Evolutionary conservation across 2,329 filamentous ascomycete genomes (phyloP), one percentile per base, ranked within the genome.

Genomic region (Calonectria pauciramosa): DNA sequence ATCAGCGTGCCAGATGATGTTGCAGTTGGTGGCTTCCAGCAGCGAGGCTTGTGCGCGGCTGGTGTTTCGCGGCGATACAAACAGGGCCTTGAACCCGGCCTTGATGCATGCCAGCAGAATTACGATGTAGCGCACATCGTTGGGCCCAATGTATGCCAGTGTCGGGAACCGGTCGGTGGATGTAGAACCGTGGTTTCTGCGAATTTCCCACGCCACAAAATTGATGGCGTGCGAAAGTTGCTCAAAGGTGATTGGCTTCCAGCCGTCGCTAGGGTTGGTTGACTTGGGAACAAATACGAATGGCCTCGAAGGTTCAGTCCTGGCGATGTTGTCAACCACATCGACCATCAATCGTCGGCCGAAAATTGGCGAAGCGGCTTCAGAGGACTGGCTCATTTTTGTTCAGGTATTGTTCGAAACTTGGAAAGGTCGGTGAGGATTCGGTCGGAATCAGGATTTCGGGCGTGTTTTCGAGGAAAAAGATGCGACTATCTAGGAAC

Each of bases 191-290:
- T 65, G 41, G 28, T 65, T 32, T 20, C 18, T 65, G 16, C 14
- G 47, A 28, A 65, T 65, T 49, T 65, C 18, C 60, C 41, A 65
- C 5, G 41, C 60, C 10, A 65, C 20, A 20, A 49, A 65, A 20
- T 49, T 65, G 41, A 65, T 44, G n/a, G 41, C 41, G 6, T 65
- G 20, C 4, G 60, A 34, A 34, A 65, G n/a, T 49, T 65, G 14
- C 11, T 38, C 28, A 65, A 65, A 65, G 3, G 41, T 65, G 26
- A 65, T 49, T 30, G 60, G 60, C 60, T 65, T 65, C 60, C 41
- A 65, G 38, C 60, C 41, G 11, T 65, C 41, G 18, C 38, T 34
- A 7, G 41, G 41, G 41, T 32, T 34, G 10, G 20, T 47, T 3
- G 60, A 65, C 60, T 23, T 65, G 18, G 41, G 41, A 10, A 34